Conservation (phyloP, 2,329 filamentous ascomycete genomes). For the Rhynchosporium secalis region DNA sequence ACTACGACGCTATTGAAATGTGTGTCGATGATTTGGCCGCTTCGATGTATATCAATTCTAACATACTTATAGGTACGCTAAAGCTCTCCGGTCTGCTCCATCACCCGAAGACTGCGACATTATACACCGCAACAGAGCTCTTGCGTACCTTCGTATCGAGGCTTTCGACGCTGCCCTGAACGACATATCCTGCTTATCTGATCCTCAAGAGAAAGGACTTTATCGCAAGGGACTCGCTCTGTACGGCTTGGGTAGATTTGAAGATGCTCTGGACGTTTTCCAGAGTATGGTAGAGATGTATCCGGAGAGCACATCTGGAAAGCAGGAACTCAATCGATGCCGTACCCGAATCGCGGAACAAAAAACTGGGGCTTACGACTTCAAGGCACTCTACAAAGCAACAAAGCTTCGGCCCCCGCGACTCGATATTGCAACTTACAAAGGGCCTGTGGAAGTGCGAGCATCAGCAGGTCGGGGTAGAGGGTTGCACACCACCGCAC, state of each 20-base stretch:
- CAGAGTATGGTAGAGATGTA: not conserved
- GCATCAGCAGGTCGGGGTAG: slow-evolving; percentile 46
- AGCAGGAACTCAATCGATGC: not conserved
- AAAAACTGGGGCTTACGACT: slow-evolving; percentile 44
- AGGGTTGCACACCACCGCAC: slow-evolving; percentile 51
- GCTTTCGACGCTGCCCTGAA: slow-evolving; percentile 41
- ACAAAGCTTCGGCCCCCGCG: slow-evolving; percentile 39
- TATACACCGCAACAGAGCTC: slow-evolving; percentile 40
- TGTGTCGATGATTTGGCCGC: not conserved
- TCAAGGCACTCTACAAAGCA: slow-evolving; percentile 43
- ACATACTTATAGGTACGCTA: slow-evolving; percentile 15
- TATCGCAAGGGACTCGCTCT: slow-evolving; percentile 18
- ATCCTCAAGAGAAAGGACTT: slow-evolving; percentile 14
- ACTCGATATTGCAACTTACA: slow-evolving; percentile 51
- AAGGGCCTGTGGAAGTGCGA: slow-evolving; percentile 45
- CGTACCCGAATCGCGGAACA: slow-evolving; percentile 43
- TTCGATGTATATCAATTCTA: not conserved
- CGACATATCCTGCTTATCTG: not conserved
- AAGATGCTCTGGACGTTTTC: not conserved
- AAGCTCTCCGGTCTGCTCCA: slow-evolving; percentile 28
- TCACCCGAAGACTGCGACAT: slow-evolving; percentile 37
- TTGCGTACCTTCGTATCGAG: slow-evolving; percentile 38
- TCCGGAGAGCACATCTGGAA: not conserved
- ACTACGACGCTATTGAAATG: not conserved
- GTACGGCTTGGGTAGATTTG: slow-evolving; percentile 12